Percentiles rank a stretch among this genome's conserved stretches.
Conservation (phyloP, 192 early-diverging fungal species). For the Podila epigama region DNA sequence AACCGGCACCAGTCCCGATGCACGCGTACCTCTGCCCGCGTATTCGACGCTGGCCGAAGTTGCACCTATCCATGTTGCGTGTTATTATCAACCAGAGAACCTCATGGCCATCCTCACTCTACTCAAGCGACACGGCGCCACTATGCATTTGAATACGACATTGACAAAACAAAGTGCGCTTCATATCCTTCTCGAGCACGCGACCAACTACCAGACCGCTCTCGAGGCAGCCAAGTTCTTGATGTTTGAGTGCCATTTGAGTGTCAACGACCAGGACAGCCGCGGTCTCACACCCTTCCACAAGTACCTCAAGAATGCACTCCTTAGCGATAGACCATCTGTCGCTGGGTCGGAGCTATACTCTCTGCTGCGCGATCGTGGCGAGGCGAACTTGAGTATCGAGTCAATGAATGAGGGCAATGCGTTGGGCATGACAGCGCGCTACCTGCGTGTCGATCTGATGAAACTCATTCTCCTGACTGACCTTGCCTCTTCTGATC, state of each 20-base stretch:
- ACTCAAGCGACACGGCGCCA: constrained; percentile 30
- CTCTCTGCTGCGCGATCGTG: constrained; percentile 30
- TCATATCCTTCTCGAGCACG: constrained; percentile 38
- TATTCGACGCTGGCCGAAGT: constrained; percentile 43
- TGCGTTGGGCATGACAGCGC: constrained; percentile 32
- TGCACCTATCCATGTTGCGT: constrained; percentile 38
- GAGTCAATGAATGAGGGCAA: constrained; percentile 40
- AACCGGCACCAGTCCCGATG: constrained; percentile 21
- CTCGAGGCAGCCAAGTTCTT: constrained; percentile 27
- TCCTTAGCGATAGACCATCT: constrained; percentile 24
- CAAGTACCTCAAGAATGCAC: constrained; percentile 45
- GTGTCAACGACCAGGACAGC: constrained; percentile 32
- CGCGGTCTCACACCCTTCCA: constrained; percentile 44
- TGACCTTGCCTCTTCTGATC: constrained; percentile 29
- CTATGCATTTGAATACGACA: constrained; percentile 30
- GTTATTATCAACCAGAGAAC: constrained; percentile 34
- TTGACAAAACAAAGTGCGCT: constrained; percentile 38
- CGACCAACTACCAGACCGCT: constrained; percentile 26
- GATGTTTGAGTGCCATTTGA: constrained; percentile 33
- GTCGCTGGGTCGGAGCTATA: constrained; percentile 38
- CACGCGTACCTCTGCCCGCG: constrained; percentile 12
- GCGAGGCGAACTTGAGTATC: constrained; percentile 19
- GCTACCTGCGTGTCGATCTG: constrained; percentile 35
- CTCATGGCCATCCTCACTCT: constrained; percentile 22
- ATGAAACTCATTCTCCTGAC: constrained; percentile 37